These are phyloP conservation scores for Jaminaea rosea DNA, from an alignment of 1,284 basidiomycete species.

Conservation along the genomic window DNA sequence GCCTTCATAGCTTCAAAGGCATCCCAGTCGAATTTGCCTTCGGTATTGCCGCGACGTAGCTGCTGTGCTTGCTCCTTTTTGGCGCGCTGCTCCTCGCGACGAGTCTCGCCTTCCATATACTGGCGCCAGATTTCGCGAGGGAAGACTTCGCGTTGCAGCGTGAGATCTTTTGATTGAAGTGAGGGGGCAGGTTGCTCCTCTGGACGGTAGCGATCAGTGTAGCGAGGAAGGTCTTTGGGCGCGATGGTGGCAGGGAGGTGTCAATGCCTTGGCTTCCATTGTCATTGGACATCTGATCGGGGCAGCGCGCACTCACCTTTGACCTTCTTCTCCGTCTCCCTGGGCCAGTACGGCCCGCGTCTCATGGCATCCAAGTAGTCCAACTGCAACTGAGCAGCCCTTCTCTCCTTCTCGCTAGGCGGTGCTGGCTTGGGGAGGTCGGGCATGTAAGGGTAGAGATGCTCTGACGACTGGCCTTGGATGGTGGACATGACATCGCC, in stretches of 20 bases:
- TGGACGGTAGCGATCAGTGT: constrained; percentile 35
- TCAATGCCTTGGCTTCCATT: no score
- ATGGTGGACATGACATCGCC: not conserved
- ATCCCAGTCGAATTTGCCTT: constrained; percentile 3
- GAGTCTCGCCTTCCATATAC: constrained; percentile 36
- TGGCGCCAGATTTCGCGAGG: constrained; percentile 37
- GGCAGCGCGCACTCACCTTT: not conserved
- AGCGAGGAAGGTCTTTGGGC: constrained; percentile 22
- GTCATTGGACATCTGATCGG: not conserved
- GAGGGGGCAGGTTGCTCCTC: constrained; percentile 24
- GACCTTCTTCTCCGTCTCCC: not conserved
- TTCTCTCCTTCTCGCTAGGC: constrained; percentile 5
- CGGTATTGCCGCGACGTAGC: not conserved
- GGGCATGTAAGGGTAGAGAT: not conserved
- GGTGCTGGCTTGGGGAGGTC: not conserved
- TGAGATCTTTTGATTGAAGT: constrained; percentile 22
- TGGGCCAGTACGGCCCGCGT: constrained; percentile 1
- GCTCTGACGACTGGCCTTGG: not conserved
- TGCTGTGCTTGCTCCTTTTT: constrained; percentile 8
- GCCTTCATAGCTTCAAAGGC: constrained; percentile 1
- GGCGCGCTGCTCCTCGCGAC: constrained; percentile 13
- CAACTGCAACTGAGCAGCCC: constrained; percentile 1
- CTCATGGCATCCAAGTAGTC: not conserved
- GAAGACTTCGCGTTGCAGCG: constrained; percentile 36
- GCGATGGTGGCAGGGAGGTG: no score